Conservation (phyloP, 2,329 filamentous ascomycete species). For the Venturiaceae sp. region DNA sequence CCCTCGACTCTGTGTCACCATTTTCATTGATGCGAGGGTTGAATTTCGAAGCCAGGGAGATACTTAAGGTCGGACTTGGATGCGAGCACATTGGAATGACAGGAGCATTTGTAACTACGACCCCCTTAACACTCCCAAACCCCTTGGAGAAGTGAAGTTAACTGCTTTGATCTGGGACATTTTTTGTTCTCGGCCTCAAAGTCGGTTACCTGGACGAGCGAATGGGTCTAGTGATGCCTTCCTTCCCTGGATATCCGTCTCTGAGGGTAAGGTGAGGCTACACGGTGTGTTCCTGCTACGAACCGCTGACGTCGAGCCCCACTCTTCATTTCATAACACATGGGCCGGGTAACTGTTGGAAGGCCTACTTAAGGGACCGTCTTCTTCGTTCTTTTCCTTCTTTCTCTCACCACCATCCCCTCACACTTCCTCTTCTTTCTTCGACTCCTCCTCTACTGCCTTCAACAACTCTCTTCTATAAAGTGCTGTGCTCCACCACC, state of each 20-base stretch:
- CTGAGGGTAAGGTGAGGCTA: too few relatives aligned
- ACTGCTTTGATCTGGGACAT: neutral
- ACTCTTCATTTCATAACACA: neutral
- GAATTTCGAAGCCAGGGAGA: too few relatives aligned
- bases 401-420: neutral
- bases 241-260: neutral
- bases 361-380: neutral
- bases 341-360: neutral
- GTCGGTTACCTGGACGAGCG: too few relatives aligned
- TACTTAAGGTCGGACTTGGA: too few relatives aligned
- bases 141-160: neutral
- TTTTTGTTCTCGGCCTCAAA: neutral
- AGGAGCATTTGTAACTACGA: too few relatives aligned
- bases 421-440: neutral
- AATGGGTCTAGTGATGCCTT: neutral
- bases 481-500: too few relatives aligned
- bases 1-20: too few relatives aligned
- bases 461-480: too few relatives aligned
- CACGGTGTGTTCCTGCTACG: neutral
- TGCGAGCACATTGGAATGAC: too few relatives aligned
- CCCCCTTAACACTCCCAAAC: too few relatives aligned
- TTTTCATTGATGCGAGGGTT: too few relatives aligned
- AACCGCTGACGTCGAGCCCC: neutral
- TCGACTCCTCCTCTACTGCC: neutral
- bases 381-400: neutral